Base-by-base conservation (phyloP, 2,329 filamentous ascomycete genomes). In the Colletotrichum sp. region DNA sequence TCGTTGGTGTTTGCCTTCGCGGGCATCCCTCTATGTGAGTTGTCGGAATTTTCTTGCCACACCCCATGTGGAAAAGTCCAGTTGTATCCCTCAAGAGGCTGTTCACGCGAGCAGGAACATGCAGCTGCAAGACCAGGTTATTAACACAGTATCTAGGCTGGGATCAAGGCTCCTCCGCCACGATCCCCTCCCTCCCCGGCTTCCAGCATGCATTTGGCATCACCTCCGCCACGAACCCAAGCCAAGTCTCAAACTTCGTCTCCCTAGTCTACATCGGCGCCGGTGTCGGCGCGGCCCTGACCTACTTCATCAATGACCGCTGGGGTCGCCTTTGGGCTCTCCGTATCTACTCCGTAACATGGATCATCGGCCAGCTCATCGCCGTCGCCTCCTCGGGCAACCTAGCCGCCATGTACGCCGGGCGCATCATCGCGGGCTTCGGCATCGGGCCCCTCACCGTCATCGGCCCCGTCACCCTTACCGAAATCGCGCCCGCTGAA, bases 251-350 rank as follows among this genome's bases (percentile, higher is more conserved):
- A 13, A 83, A 84, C 66, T 85, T 84, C 71, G 80, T 87, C 52
- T 86, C 85, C 10, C 76, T 86, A n/a, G 80, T 81, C 18, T 79
- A 85, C 70, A 77, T 86, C 15, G 77, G 77, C 6, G 65, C 39
- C 16, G 69, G 59, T 26, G 36, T 77, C 16, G 70, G 76, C 34
- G 57, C 84, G 3, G 79, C 69, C 16, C 69, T 83, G 2, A 83
- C 83, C 6, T 86, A 85, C 79, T 84, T 86, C 77, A 72, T 86
- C 86, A 88, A 86, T 77, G 80, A 87, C 72, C 79, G 81, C 8
- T 80, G 86, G 21, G 86, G 86, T 1, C 82, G 86, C 2, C 78
- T 83, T 13, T 86, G 85, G 85, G 84, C 85, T 3, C 80, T 80
- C 8, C 82, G 86, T 2, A 77, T 87, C 7, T 87, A 88, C 78